Evolutionary conservation across 768 basidiomycete genomes (phyloP), one percentile per base, ranked within the genome.

Genomic region (Leucosporidium scottii): DNA sequence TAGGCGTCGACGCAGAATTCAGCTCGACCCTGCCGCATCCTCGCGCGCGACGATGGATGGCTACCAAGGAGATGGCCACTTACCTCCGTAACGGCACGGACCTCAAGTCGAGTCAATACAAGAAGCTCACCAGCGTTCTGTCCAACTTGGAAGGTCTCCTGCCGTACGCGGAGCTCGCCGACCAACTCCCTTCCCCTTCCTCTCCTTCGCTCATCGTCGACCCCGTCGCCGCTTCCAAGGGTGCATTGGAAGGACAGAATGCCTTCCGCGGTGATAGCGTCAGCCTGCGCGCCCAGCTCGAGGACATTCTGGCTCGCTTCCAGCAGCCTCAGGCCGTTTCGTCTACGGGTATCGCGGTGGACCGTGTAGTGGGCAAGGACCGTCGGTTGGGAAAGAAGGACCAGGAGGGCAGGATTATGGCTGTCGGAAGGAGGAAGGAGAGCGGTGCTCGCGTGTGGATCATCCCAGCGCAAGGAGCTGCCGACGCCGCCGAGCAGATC

Each of bases 381-480:
- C 84, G 84, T 70, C 86, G 86, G 74, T 81, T 81, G 12, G 83
- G 85, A 47, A 76, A 80, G 30, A 79, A 90, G 61, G 93, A 97
- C 77, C 80, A 83, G 55, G 83, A 83, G 64, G 91, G 91, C n/a
- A 82, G 93, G 66, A 86, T 87, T n/a, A 90, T 91, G 76, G 89
- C 89, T 0, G 76, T 88, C 59, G 93, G 93, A 49, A 84, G 85
- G 78, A 83, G 93, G 72, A 98, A 98, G 80, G 91, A 91, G 67
- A 90, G 89, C 73, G 81, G 87, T 1, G 92, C 93, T 47, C 84
- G 91, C 49, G 92, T 93, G 13, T 98, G 93, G 93, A 88, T 94
- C 81, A 88, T 96, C 68, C 76, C 77, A 18, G 66, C 65, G 21
- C 28, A 44, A 31, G 44, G 27, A 23, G 58, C 61, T 18, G 39